Evolutionary conservation across 2,329 filamentous ascomycete genomes (phyloP).

Genomic region (Penicillium hesseltinei): DNA sequence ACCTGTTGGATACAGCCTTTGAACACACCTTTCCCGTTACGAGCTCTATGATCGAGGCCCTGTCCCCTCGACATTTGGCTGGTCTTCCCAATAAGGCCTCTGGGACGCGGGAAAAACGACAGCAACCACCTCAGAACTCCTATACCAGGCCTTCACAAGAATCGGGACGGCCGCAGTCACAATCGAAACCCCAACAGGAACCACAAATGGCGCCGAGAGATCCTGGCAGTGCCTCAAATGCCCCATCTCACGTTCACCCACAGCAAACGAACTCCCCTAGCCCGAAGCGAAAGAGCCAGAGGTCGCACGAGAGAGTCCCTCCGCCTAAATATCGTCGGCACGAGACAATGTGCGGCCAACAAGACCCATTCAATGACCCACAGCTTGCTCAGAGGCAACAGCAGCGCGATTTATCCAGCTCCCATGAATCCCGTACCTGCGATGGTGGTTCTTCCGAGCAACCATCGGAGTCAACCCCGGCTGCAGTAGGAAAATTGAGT

Average conservation of each 20-base stretch:
- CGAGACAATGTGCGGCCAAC: too few species aligned
- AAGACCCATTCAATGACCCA: background rate
- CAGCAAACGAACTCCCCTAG: background rate
- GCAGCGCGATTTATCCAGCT: background rate
- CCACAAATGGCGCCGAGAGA: background rate
- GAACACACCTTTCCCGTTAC: background rate
- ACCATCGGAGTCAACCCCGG: background rate
- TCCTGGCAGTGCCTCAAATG: too few species aligned
- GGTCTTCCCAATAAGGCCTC: background rate
- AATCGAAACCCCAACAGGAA: background rate
- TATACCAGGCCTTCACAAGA: background rate
- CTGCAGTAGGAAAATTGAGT: conserved; percentile 46
- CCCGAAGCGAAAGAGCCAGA: conserved; percentile 1
- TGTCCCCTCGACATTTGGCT: background rate
- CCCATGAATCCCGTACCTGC: background rate
- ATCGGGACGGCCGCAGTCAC: background rate
- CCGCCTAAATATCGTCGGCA: background rate
- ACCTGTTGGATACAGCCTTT: background rate
- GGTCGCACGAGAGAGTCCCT: background rate
- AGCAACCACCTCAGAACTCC: background rate
- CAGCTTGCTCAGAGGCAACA: background rate
- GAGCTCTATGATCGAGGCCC: background rate
- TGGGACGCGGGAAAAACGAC: background rate
- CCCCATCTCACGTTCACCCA: background rate
- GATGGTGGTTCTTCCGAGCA: background rate